These are phyloP conservation scores for Annulohypoxylon bovei DNA, from an alignment of 495 filamentous ascomycete genomes.

Conservation along the genomic window DNA sequence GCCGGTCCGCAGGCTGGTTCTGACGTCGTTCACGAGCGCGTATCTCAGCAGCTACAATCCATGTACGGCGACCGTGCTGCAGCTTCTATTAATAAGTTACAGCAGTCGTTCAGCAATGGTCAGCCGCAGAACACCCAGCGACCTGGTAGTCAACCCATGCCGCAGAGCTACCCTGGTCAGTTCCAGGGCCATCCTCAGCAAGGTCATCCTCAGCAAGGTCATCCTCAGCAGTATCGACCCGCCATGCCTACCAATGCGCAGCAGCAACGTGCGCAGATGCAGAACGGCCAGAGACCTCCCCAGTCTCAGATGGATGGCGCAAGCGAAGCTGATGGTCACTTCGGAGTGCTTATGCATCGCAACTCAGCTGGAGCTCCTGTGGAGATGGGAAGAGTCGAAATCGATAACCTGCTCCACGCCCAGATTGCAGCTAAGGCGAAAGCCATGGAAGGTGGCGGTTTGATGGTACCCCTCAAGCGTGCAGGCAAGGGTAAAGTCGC, in stretches of 20 bases:
- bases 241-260: conserved; percentile 43
- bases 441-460: conserved; percentile 79
- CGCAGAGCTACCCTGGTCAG: conserved; percentile 43
- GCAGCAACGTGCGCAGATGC: conserved; percentile 51
- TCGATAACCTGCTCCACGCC: conserved; percentile 69
- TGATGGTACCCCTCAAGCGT: conserved; percentile 75
- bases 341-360: conserved; percentile 62
- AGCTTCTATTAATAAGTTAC: conserved; percentile 73
- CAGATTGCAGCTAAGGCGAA: conserved; percentile 74
- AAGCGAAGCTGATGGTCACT: conserved; percentile 66
- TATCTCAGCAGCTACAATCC: conserved; percentile 64
- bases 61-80: conserved; percentile 78
- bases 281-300: conserved; percentile 53
- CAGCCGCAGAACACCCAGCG: conserved; percentile 43
- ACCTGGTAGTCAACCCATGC: conserved; percentile 39
- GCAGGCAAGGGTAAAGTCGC: conserved; percentile 46
- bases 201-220: conserved; percentile 53
- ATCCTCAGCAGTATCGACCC: conserved; percentile 62
- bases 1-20: conserved; percentile 58
- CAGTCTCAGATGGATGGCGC: conserved; percentile 79
- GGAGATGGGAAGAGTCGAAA: conserved; percentile 62
- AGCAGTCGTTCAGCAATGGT: conserved; percentile 51
- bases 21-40: conserved; percentile 67
- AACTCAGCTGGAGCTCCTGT: conserved; percentile 48
- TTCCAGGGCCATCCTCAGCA: conserved; percentile 56